Base-by-base conservation (phyloP, 495 filamentous ascomycete genomes). In the Trichoderma virens region DNA sequence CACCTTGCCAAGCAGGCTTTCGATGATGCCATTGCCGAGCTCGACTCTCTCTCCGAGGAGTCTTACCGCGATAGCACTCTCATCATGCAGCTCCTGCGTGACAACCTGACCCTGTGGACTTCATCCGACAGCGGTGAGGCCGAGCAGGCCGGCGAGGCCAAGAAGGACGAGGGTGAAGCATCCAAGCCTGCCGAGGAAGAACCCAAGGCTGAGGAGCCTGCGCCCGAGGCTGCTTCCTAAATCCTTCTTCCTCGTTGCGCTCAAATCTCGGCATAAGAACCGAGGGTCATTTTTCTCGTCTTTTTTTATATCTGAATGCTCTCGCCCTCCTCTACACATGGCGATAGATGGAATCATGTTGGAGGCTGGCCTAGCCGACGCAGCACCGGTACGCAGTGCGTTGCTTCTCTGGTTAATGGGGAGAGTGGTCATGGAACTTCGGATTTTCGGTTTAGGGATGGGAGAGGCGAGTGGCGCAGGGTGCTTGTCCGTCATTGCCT, bases 51-150 rank as follows among this genome's bases (percentile, higher is more conserved):
- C 65, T 97, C 92, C 65, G 94, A 98, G 83, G 94, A 98, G 79
- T 96, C 92, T 70, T 98, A 98, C 87, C 93, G 95, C 71, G 94
- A 98, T 80, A 97, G 93, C 87, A 99, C 94, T 59, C 88, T 99
- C 70, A 99, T 99, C 83, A 99, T 99, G 94, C 94, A 99, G 86
- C 85, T 99, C 59, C 90, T 99, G 76, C 92, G 93, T 75, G 94
- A 99, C 79, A 99, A 99, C 84, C 84, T 99, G 67, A 99, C 94
- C 68, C 89, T 99, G 74, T 99, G 94, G 94, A 99, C 94, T 70
- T 98, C 94, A 63, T 96, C 93, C 59, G 94, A 98, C 72, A 90
- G 86, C 71, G 86, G 84, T 67, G 94, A 98, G 75, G 81, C 85
- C 65, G 94, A 98, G 72, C 70, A 76, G 60, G 75, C 80, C 65